A percentile compares a stretch with the other conserved stretches of the same genome.
These are phyloP conservation scores for Ceratocystis albifundus DNA, from an alignment of 2,329 filamentous ascomycete genomes.

Conservation along the genomic window DNA sequence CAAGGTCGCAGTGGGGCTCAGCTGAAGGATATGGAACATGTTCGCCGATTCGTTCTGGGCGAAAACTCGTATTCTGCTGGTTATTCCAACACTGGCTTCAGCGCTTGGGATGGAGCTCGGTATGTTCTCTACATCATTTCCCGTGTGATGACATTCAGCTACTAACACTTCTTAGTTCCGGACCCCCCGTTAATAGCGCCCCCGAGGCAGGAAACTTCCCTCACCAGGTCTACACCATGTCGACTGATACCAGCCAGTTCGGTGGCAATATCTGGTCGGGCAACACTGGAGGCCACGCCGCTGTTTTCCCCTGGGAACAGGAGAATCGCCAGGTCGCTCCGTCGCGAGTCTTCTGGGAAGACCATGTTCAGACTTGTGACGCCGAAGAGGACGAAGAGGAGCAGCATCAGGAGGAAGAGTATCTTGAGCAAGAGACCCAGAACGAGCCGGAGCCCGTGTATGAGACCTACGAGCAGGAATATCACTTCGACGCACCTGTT, in stretches of 20 bases:
- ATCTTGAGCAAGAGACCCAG: conserved; percentile 1
- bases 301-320: conserved; percentile 23
- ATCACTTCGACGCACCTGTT: not conserved
- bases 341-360: conserved; percentile 22
- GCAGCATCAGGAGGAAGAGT: conserved; percentile 10
- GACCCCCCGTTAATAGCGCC: conserved; percentile 23
- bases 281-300: conserved; percentile 15
- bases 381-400: conserved; percentile 12
- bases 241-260: conserved; percentile 28
- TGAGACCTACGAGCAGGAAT: not conserved
- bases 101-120: conserved; percentile 25
- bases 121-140: not conserved
- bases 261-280: conserved; percentile 13
- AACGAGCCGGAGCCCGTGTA: not conserved
- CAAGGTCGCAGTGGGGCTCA: conserved; percentile 25
- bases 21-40: conserved; percentile 27
- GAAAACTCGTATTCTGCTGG: conserved; percentile 32
- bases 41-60: conserved; percentile 46
- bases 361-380: conserved; percentile 13
- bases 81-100: conserved; percentile 19
- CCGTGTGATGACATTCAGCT: not conserved
- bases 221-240: conserved; percentile 70
- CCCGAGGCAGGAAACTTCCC: conserved; percentile 83
- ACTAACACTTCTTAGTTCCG: conserved; percentile 13
- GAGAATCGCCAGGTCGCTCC: conserved; percentile 20